Evolutionary conservation across 495 filamentous ascomycete species (phyloP), one percentile per base, ranked within the genome.

Genomic region (Glutinoglossum americanum): DNA sequence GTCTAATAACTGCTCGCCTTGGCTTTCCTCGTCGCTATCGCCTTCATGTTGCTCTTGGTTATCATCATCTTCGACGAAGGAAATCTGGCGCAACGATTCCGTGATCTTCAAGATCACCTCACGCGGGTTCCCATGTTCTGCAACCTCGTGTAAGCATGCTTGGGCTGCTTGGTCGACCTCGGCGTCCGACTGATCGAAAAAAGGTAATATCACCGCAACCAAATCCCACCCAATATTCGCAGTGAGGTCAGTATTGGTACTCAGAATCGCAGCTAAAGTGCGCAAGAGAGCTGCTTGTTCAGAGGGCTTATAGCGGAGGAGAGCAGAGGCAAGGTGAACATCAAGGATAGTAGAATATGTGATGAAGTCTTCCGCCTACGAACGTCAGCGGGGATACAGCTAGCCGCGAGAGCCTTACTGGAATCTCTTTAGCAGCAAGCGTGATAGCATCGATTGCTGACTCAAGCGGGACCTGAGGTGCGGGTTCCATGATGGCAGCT

Each of bases 151-250:
- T 0, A 98, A 75, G 66, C 89, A 94, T 51, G 21, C 21, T n/a
- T 8, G 21, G 7, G 21, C 47, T 28, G 21, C 47, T 25, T 28
- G 5, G 19, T 51, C 9, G 21, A 25, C 47, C 10, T 25, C 47
- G 8, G 8, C 47, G 8, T 51, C 47, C 21, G 9, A 9, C 47
- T 4, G 21, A 3, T 51, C 47, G 0, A 96, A 67, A 62, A 82
- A 77, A 19, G 84, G 81, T 21, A 96, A 72, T 1, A 98, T 78
- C 51, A 94, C 77, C 64, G 85, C 82, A 8, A 98, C 84, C 45
- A 98, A 69, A 65, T 98, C 92, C 92, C 92, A 98, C 49, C 92
- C 93, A 64, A 98, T 94, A 60, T 94, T 88, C 51, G 79, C 80
- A 0, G 89, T 89, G 56, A 98, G 75, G 49, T 77, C 77, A 47